Base-by-base conservation (phyloP, 306 rosid genomes). In the Echinosophora koreensis region DNA sequence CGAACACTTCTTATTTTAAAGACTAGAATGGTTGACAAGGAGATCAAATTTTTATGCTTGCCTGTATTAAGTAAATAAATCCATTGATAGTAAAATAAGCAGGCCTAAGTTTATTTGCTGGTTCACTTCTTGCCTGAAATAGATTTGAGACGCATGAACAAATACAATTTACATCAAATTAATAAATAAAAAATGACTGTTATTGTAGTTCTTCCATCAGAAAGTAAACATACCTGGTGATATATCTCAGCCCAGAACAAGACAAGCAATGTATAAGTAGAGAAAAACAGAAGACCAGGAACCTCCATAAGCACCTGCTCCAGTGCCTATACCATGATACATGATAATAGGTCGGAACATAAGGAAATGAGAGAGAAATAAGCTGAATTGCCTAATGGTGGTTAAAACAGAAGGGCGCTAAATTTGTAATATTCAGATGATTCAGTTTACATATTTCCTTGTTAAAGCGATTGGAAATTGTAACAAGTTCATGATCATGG, bases 221-320 rank as follows among this genome's bases (percentile, higher is more conserved):
- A 22, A 77, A 61, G 75, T 62, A 59, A 64, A 51, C 58, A 61
- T 87, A 87, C 97, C 92, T 92, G 96, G 81, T 90, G 84, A 77
- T 88, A 88, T 76, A 92, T 92, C 90, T 92, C 96, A 11, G 96
- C 97, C 96, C 96, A 92, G 83, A 92, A 90, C 73, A 92, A 81
- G 66, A 92, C 89, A 72, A 92, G 96, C 66, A 88, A 77, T 35
- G 96, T 88, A 76, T 90, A 90, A 0, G 96, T 92, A n/a, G 97
- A 92, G 77, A 92, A 90, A 71, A 92, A 92, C 69, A 92, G 78
- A 79, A 92, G 92, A 44, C 89, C 85, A n/a, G 97, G 97, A 82
- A 88, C 73, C 78, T 92, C 97, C 96, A 90, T 87, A 14, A 90
- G 52, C 83, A 88, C 86, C 75, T 84, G 82, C 83, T 84, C 92